Conservation (phyloP, 139 green algal species). For the Monoraphidium neglectum region DNA sequence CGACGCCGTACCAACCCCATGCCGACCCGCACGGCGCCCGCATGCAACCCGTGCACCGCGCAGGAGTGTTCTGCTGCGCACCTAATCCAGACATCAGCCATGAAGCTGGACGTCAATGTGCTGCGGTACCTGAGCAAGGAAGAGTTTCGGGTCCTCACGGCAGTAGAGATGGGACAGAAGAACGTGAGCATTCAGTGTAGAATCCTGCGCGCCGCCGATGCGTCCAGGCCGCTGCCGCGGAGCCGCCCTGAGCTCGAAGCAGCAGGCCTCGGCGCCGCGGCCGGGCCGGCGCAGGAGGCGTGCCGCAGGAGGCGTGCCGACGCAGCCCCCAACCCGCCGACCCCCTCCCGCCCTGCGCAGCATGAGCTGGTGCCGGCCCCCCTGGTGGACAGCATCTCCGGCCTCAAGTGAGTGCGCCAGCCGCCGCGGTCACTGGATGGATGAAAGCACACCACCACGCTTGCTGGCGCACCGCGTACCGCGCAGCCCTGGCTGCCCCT, state of each 20-base stretch:
- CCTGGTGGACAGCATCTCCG: constrained; percentile 91
- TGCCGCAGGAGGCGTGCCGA: background rate
- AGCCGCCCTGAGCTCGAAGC: background rate
- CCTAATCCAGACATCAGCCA: constrained; percentile 47
- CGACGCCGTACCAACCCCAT: background rate
- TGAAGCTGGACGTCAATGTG: constrained; percentile 98
- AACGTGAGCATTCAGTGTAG: constrained; percentile 89
- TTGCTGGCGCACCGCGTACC: no score
- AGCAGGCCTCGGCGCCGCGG: background rate
- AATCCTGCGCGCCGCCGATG: background rate
- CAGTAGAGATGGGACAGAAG: constrained; percentile 97
- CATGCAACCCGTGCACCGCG: no score
- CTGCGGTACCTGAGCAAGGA: constrained; percentile 95
- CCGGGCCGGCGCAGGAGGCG: background rate
- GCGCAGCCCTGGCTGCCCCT: no score
- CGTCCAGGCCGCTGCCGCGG: background rate
- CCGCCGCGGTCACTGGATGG: background rate
- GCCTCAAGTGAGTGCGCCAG: constrained; percentile 75
- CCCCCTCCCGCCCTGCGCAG: constrained; percentile 48
- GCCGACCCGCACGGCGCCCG: no score
- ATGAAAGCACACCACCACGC: no score
- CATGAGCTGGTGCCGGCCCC: constrained; percentile 94
- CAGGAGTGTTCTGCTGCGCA: no score
- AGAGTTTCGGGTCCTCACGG: constrained; percentile 93
- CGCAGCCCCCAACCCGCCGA: no score